Base-by-base conservation (phyloP, 2,329 filamentous ascomycete genomes). In the Fusarium sp. region DNA sequence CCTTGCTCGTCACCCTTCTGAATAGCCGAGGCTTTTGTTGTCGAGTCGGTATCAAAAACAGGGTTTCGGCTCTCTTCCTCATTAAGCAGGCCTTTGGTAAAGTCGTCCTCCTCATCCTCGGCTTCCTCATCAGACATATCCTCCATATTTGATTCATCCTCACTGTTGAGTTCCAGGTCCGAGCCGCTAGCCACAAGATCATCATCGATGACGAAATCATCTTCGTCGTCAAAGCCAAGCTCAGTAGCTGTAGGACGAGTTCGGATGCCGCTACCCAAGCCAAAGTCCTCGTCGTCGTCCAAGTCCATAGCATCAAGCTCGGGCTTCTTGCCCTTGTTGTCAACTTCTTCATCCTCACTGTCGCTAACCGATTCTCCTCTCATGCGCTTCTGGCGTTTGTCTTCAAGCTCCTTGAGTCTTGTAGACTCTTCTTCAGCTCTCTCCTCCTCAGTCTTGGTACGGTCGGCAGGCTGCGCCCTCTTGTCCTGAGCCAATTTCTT, bases 401-500 rank as follows among this genome's bases (percentile, higher is more conserved):
- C 90, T 81, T 99, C 96, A 7, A 98, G 87, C 75, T 94, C 89
- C 80, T 92, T 92, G 65, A 98, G 83, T 61, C 91, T 89, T 74
- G 90, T 87, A 0, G 93, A 93, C 77, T 97, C 93, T 76, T 95
- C 93, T 72, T 91, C 90, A 5, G 90, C 90, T 80, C 90, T 91
- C 81, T 98, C 95, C 76, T 98, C 95, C 47, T 94, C 93, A 1
- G 95, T 97, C 86, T 97, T 97, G 5, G 94, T 97, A 70, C 94
- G 91, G 74, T 96, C 92, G 5, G 94, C 92, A 12, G 96, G 96
- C 75, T 93, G 90, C 3, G 96, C 94, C 79, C 94, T 90, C 78
- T 92, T 92, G 78, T 99, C 96, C 77, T 92, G 91, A 18, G 94
- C 91, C 80, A 98, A 87, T 80, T 96, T 91, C 77, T 92, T 93